Evolutionary conservation across 2,329 filamentous ascomycete genomes (phyloP).

Genomic region (Aspergillus caelatus): DNA sequence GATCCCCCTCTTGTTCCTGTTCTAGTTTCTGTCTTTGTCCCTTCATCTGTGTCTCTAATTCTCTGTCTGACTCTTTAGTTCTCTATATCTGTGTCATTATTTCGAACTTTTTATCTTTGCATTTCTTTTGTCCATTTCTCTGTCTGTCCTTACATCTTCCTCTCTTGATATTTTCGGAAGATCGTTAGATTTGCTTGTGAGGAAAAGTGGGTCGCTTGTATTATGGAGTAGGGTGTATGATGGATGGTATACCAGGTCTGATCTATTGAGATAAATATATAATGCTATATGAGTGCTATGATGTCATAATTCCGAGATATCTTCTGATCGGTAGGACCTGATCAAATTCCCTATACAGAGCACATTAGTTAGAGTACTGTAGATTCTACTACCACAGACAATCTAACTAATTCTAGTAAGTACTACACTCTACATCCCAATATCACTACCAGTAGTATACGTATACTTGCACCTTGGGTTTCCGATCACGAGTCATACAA

Average conservation of each 20-base stretch:
- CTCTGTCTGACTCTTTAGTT: too few species aligned
- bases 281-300: background rate
- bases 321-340: too few species aligned
- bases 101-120: background rate
- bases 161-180: background rate
- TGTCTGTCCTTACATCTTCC: background rate
- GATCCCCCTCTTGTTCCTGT: too few species aligned
- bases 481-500: background rate
- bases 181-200: background rate
- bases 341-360: too few species aligned
- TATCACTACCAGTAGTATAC: too few species aligned
- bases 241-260: background rate
- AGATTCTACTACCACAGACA: too few species aligned
- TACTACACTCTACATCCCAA: too few species aligned
- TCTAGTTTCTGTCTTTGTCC: too few species aligned
- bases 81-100: background rate
- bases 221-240: background rate
- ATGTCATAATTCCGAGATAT: too few species aligned
- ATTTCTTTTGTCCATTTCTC: background rate
- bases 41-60: too few species aligned
- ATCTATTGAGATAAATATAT: background rate
- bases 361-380: too few species aligned
- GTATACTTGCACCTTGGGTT: background rate
- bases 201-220: background rate
- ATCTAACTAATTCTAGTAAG: too few species aligned